A percentile compares a stretch with the other conserved stretches of the same genome.
These are phyloP conservation scores for Dicorynia guianensis DNA, from an alignment of 306 rosid genomes.

Conservation along the genomic window DNA sequence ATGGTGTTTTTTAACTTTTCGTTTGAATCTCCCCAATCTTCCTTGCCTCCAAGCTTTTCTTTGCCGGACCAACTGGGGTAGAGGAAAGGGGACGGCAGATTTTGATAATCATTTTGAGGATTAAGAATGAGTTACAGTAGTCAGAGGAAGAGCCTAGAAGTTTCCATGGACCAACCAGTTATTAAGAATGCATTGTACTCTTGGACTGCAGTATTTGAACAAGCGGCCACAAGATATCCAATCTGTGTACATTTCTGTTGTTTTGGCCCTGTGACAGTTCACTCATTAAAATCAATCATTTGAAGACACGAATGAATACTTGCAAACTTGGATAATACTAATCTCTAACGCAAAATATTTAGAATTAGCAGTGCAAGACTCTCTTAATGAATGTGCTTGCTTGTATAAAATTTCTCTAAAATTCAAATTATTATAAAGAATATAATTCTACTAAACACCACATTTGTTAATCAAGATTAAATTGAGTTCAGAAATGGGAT, in stretches of 20 bases:
- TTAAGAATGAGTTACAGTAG: slow-evolving; percentile 41
- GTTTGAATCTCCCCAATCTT: slow-evolving; percentile 23
- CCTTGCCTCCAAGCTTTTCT: slow-evolving; percentile 21
- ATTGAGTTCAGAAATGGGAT: no score
- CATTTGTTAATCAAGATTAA: not conserved
- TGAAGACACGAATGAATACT: not conserved
- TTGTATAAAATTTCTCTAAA: not conserved
- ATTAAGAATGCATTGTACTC: slow-evolving; percentile 47
- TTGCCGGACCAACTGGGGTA: slow-evolving; percentile 3
- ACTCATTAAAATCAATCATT: slow-evolving; percentile 13
- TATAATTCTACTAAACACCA: not conserved
- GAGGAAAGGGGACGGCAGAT: slow-evolving; percentile 9
- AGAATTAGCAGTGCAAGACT: not conserved
- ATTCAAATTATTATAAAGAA: not conserved
- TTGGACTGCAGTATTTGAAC: slow-evolving; percentile 90
- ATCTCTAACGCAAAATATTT: not conserved
- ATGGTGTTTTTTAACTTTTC: slow-evolving; percentile 3
- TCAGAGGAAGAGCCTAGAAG: slow-evolving; percentile 48
- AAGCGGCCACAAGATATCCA: slow-evolving; percentile 95
- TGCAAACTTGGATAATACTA: slow-evolving; percentile 3
- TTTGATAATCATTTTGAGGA: slow-evolving; percentile 28
- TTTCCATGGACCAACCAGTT: slow-evolving; percentile 40
- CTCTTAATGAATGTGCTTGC: not conserved
- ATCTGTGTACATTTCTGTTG: slow-evolving; percentile 80
- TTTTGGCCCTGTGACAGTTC: slow-evolving; percentile 75